phyloP scores from a whole-genome alignment of 1,284 basidiomycete genomes.

The Austropuccinia psidii region DNA sequence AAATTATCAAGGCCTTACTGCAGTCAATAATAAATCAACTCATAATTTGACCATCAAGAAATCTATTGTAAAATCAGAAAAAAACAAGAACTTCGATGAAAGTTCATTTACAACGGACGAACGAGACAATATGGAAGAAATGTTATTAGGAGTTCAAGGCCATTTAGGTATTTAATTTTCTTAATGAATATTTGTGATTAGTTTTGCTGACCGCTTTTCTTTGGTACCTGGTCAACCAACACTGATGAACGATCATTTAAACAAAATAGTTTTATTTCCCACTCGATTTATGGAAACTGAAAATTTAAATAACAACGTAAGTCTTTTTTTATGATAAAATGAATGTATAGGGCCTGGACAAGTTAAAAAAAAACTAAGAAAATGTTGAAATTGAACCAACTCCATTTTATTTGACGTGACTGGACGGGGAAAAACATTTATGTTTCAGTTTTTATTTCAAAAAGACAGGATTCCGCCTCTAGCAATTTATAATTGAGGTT shows the following conservation, averaged over 20 bases:
- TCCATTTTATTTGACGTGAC: neutral
- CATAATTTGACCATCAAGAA: too few relatives aligned
- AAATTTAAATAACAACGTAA: constrained; percentile 34
- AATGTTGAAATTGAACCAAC: too few relatives aligned
- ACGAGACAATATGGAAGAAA: constrained; percentile 76
- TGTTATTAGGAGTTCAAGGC: constrained; percentile 66
- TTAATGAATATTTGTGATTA: neutral
- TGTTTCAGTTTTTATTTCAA: constrained; percentile 64
- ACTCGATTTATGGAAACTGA: constrained; percentile 35
- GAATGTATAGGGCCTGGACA: too few relatives aligned
- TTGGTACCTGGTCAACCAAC: neutral
- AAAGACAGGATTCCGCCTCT: constrained; percentile 61
- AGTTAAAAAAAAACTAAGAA: too few relatives aligned
- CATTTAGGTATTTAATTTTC: constrained; percentile 60
- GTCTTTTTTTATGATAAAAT: neutral
- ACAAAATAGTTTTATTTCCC: constrained; percentile 24
- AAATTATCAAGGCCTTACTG: too few relatives aligned
- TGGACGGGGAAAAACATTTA: neutral
- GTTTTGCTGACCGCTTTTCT: too few relatives aligned
- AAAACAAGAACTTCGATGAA: constrained; percentile 44
- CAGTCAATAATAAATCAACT: too few relatives aligned
- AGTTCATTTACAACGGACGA: constrained; percentile 57
- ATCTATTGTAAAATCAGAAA: too few relatives aligned
- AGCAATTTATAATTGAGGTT: constrained; percentile 48
- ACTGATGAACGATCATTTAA: neutral